Evolutionary conservation across 495 filamentous ascomycete species (phyloP).

Genomic region (Aspergillus ellipticus): DNA sequence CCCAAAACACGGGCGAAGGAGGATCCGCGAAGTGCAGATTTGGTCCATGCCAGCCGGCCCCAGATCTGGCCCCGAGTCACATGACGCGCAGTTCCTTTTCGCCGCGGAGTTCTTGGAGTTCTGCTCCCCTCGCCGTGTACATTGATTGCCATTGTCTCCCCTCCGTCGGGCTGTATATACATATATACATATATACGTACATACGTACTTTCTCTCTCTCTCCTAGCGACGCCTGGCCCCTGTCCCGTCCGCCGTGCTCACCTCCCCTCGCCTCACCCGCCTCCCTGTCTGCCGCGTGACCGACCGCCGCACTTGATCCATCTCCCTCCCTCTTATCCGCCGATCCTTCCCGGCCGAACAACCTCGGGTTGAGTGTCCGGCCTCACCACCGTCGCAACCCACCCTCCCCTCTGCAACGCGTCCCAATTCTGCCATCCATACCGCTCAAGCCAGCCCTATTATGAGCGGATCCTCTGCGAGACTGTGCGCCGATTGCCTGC

Average conservation of each 20-base stretch:
- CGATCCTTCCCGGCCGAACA: slow-evolving; percentile 7
- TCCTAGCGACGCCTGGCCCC: neutral
- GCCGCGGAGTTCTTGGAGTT: neutral
- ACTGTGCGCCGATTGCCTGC: slow-evolving; percentile 33
- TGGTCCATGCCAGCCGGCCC: neutral
- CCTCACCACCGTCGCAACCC: neutral
- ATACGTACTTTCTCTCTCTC: too few relatives aligned
- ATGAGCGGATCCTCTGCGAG: slow-evolving; percentile 35
- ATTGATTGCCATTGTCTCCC: too few relatives aligned
- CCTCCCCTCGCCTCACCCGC: slow-evolving; percentile 4
- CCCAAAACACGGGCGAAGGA: too few relatives aligned
- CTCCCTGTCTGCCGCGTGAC: neutral
- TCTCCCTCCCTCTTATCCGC: neutral
- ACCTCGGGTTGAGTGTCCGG: neutral
- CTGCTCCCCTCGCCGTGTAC: neutral
- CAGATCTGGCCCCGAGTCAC: slow-evolving; percentile 19
- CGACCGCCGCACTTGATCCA: slow-evolving; percentile 7
- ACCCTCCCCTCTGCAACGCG: neutral
- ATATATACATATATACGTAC: too few relatives aligned
- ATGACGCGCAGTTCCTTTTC: slow-evolving; percentile 28
- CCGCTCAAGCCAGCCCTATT: neutral
- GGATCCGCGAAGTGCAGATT: too few relatives aligned
- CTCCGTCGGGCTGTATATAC: neutral
- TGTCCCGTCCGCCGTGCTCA: neutral
- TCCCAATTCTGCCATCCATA: neutral